Evolutionary conservation across 1,284 basidiomycete genomes (phyloP).

Genomic region (Malassezia caprae): DNA sequence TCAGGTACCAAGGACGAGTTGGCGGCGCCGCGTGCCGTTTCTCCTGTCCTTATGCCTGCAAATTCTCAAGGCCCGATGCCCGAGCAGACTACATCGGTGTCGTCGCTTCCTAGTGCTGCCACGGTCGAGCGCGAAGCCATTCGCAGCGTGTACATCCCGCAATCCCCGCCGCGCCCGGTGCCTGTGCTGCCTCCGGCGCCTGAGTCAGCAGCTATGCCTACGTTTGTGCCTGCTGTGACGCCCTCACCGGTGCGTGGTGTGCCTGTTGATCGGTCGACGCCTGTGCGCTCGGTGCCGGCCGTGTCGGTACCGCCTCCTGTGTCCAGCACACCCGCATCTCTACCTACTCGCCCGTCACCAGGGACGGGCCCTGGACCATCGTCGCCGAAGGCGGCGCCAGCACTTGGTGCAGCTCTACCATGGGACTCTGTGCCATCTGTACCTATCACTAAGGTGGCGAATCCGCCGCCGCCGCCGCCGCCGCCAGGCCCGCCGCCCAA

Average conservation of each 20-base stretch:
- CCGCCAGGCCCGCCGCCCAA: neutral
- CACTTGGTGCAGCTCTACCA: neutral
- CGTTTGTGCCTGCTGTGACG: neutral
- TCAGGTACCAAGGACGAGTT: neutral
- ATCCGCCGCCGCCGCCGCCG: neutral
- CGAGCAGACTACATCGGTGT: neutral
- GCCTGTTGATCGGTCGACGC: neutral
- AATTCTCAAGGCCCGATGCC: slow-evolving; percentile 5
- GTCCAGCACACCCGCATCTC: neutral
- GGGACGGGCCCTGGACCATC: neutral
- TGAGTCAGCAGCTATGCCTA: neutral
- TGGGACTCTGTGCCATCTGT: neutral
- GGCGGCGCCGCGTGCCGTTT: slow-evolving; percentile 12
- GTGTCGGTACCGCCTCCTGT: neutral
- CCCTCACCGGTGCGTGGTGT: neutral
- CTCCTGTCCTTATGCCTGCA: slow-evolving; percentile 10
- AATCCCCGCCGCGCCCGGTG: slow-evolving; percentile 24
- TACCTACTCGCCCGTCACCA: neutral
- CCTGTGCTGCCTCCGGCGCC: neutral
- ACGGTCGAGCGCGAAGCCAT: slow-evolving; percentile 17
- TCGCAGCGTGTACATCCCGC: slow-evolving; percentile 34
- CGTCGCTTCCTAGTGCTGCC: slow-evolving; percentile 10
- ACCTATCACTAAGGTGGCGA: neutral
- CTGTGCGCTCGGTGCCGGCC: neutral
- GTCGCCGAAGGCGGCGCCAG: neutral